phyloP scores from a whole-genome alignment of 2,329 filamentous ascomycete species.

The Ophiobolus disseminans region DNA sequence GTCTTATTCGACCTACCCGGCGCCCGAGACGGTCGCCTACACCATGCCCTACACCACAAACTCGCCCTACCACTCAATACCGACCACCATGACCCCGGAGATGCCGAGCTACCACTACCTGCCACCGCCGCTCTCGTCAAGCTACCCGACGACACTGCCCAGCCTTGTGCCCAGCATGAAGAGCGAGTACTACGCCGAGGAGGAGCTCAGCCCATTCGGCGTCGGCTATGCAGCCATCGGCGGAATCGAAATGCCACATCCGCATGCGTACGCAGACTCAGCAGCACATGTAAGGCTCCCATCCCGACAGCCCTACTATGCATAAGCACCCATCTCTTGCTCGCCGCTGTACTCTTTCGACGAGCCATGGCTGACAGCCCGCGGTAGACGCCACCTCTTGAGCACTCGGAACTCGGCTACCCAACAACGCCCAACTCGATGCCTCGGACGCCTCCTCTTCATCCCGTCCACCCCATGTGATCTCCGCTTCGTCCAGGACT shows the following conservation, averaged over 20 bases:
- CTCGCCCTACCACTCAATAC: conserved; percentile 49
- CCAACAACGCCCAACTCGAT: conserved; percentile 77
- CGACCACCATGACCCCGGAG: conserved; percentile 47
- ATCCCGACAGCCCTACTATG: conserved; percentile 48
- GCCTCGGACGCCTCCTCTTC: conserved; percentile 69
- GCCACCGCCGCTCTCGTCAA: conserved; percentile 54
- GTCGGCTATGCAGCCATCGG: conserved; percentile 71
- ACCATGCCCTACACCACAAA: conserved; percentile 59
- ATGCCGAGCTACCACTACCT: conserved; percentile 63
- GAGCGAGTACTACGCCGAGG: conserved; percentile 67
- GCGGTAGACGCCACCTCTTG: conserved; percentile 75
- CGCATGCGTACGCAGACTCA: conserved; percentile 70
- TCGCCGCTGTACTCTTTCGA: conserved; percentile 31
- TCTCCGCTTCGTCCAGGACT: conserved; percentile 20
- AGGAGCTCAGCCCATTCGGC: conserved; percentile 70
- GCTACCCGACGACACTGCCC: conserved; percentile 65
- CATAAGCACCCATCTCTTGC: conserved; percentile 40
- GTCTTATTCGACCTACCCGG: conserved; percentile 70
- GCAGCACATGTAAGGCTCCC: conserved; percentile 77
- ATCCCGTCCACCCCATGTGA: conserved; percentile 35
- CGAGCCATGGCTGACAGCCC: conserved; percentile 47
- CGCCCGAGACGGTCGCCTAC: conserved; percentile 70
- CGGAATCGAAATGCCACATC: conserved; percentile 67
- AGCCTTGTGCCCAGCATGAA: conserved; percentile 69
- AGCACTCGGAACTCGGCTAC: conserved; percentile 62